Conservation (phyloP, 2,329 filamentous ascomycete species). For the Colletotrichum orchidophilum region DNA sequence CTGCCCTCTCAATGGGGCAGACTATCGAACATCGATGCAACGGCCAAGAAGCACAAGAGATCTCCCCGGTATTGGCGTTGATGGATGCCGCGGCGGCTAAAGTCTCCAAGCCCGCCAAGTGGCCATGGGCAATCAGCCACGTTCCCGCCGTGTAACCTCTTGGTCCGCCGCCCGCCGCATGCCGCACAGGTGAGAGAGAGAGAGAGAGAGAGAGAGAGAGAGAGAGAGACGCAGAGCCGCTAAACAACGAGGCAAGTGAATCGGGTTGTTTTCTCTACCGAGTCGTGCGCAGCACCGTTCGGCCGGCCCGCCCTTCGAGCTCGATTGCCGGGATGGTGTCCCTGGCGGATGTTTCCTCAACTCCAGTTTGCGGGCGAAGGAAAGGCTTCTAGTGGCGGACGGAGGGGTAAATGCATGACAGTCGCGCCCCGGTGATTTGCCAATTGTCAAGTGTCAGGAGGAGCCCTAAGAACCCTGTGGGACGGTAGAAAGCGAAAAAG, state of each 20-base stretch:
- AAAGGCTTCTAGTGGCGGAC: conserved; percentile 4
- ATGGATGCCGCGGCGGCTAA: conserved; percentile 3
- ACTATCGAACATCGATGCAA: conserved; percentile 7
- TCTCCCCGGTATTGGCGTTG: conserved; percentile 19
- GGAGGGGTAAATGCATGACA: conserved; percentile 14
- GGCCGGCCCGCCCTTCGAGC: conserved; percentile 2
- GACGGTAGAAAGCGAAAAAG: conserved; percentile 7
- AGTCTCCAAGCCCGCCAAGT: conserved; percentile 18
- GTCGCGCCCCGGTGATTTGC: conserved; percentile 8
- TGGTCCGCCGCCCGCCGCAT: conserved; percentile 1
- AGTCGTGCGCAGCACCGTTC: conserved; percentile 11
- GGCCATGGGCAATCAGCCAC: conserved; percentile 26
- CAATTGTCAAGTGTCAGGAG: conserved; percentile 21
- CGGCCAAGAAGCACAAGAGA: conserved; percentile 28
- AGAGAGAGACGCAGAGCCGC: not conserved
- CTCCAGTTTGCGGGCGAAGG: not conserved
- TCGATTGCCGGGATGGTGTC: conserved; percentile 5
- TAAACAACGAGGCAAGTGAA: conserved; percentile 7
- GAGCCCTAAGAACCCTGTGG: conserved; percentile 17
- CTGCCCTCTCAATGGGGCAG: not conserved
- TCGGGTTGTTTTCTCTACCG: conserved; percentile 2
- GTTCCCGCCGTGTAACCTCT: not conserved
- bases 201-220: not conserved
- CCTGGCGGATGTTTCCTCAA: conserved; percentile 25
- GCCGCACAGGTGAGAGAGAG: not conserved